phyloP scores from a whole-genome alignment of 352 stramenopile genomes.

The Globisporangium acanthophoron region DNA sequence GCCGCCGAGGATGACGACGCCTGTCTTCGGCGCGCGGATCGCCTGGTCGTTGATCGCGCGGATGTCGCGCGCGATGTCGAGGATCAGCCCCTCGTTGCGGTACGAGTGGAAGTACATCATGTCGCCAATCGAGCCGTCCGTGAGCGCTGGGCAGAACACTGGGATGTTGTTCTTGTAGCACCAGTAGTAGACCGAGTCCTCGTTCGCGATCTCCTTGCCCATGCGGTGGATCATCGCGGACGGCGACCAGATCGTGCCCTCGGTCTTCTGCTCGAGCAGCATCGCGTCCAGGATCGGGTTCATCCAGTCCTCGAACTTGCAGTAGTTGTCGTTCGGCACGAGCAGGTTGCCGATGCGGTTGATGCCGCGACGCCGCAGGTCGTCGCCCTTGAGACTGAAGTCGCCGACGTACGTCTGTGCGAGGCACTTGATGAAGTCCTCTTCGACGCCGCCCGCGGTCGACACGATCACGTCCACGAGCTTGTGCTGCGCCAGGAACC shows the following conservation, averaged over 20 bases:
- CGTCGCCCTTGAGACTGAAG: constrained; percentile 93
- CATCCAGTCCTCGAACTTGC: constrained; percentile 97
- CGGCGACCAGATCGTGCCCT: constrained; percentile 93
- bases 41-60: constrained; percentile 97
- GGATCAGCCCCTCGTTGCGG: constrained; percentile 94
- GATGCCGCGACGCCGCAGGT: constrained; percentile 93
- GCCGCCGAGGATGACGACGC: constrained; percentile 98
- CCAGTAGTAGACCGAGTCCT: constrained; percentile 99
- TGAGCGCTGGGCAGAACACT: constrained; percentile 99
- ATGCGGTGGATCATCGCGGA: constrained; percentile 95
- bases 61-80: constrained; percentile 98
- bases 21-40: constrained; percentile 92
- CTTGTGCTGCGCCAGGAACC: constrained; percentile 97
- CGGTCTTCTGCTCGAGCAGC: constrained; percentile 95
- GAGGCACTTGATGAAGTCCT: constrained; percentile 99
- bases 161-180: constrained; percentile 99
- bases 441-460: constrained; percentile 89
- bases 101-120: constrained; percentile 99
- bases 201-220: constrained; percentile 98
- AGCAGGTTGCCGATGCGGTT: constrained; percentile 99
- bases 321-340: constrained; percentile 99
- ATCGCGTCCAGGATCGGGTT: constrained; percentile 96
- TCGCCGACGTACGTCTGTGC: constrained; percentile 97
- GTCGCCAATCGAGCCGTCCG: constrained; percentile 98
- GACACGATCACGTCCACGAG: constrained; percentile 98